Evolutionary conservation across 2,329 filamentous ascomycete genomes (phyloP), one percentile per base, ranked within the genome.

Genomic region (Pseudogymnoascus sp.): DNA sequence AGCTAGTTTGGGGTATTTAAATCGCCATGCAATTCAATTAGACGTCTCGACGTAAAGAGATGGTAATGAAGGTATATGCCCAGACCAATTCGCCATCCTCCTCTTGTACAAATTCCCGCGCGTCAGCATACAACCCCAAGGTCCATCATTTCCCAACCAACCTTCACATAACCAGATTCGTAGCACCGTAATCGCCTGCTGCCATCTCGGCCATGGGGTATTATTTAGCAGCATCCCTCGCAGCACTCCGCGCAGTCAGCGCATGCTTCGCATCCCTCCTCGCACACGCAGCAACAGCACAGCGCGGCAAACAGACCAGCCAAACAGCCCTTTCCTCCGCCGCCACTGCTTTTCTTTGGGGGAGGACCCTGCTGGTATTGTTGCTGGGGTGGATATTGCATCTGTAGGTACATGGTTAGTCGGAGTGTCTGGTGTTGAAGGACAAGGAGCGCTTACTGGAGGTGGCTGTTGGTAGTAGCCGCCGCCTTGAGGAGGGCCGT

Each of bases 241-340:
- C 63, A 65, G 64, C 68, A 71, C 50, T 61, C 69, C 54, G 64
- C 65, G 70, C 78, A 79, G 38, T 79, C 77, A 57, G 73, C 71
- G 64, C 77, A 79, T 66, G 76, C 77, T 66, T 81, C 79, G 69
- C 79, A 79, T 59, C 76, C 74, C 65, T 80, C 76, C 66, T 79
- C 78, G 64, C 75, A 77, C 60, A 78, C 73, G 66, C 78, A 81
- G 70, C 79, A 81, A 68, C 78, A 80, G 68, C 78, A 80, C 38
- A 79, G 65, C 12, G 75, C 72, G 28, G 78, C 78, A 9, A 81
- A 69, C 69, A 78, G 80, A 60, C 73, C 75, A 63, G 74, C 71
- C 43, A 79, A 70, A 64, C 77, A 79, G 60, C 76, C 75, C 25
- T 66, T 69, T 43, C 74, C 73, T 28, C 68, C 73, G 32, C 73